Percentiles rank a stretch among this genome's conserved stretches.
These are phyloP conservation scores for Pterocarpus santalinus DNA, from an alignment of 306 rosid genomes.

Conservation along the genomic window DNA sequence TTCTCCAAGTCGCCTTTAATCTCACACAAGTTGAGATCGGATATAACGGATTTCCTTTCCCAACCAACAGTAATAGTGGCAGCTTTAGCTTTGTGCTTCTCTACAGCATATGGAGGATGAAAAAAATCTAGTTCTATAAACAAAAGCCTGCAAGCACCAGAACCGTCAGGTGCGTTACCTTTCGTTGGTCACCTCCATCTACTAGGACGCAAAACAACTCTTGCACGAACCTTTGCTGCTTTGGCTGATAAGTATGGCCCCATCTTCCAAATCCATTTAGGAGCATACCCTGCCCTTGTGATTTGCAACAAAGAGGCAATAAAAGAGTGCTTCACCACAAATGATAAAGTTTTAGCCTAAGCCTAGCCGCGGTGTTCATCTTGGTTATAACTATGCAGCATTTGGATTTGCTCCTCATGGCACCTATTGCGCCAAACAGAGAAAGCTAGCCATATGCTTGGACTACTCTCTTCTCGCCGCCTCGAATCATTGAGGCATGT, in stretches of 20 bases:
- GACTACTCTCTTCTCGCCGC: conserved; percentile 59
- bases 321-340: conserved; percentile 67
- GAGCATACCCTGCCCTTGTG: conserved; percentile 53
- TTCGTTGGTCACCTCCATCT: conserved; percentile 68
- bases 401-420: conserved; percentile 66
- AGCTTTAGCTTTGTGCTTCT: no score
- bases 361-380: conserved; percentile 54
- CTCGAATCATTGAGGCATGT: conserved; percentile 48
- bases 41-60: no score
- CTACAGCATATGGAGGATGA: no score
- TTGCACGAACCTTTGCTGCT: conserved; percentile 50
- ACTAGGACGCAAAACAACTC: conserved; percentile 38
- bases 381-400: conserved; percentile 60
- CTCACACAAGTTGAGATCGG: no score
- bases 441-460: conserved; percentile 55
- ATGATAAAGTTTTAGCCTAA: conserved; percentile 53
- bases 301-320: conserved; percentile 58
- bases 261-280: conserved; percentile 56
- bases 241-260: conserved; percentile 64
- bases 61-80: no score
- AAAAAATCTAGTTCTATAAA: no score
- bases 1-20: no score
- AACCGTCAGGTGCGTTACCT: conserved; percentile 56
- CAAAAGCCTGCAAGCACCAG: conserved; percentile 49
- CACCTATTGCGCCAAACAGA: conserved; percentile 48